These are phyloP conservation scores for Ustilago shanxiensis DNA, from an alignment of 1,284 basidiomycete species.

Conservation along the genomic window DNA sequence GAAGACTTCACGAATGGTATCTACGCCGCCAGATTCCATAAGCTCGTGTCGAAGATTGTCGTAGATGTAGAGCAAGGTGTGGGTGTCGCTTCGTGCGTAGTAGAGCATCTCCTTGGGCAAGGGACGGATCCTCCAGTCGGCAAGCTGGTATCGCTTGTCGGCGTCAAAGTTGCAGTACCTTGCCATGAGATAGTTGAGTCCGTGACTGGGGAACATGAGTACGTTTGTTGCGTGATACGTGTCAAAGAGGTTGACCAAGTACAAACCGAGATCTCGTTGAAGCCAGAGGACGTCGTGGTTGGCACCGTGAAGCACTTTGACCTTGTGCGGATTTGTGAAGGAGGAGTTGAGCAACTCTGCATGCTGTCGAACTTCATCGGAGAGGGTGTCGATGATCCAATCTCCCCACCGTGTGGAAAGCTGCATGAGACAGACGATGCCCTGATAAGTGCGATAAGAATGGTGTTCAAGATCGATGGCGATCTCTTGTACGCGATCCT, in stretches of 20 bases:
- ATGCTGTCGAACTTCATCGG: constrained; percentile 78
- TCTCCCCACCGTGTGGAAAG: constrained; percentile 83
- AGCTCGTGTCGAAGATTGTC: constrained; percentile 91
- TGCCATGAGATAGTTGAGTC: constrained; percentile 85
- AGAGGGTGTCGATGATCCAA: constrained; percentile 86
- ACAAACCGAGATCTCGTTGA: constrained; percentile 93
- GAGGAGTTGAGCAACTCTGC: constrained; percentile 77
- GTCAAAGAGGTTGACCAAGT: constrained; percentile 94
- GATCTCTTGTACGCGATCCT: constrained; percentile 77
- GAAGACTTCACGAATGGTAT: constrained; percentile 65
- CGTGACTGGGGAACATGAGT: constrained; percentile 79
- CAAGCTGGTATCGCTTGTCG: constrained; percentile 95
- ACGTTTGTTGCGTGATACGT: constrained; percentile 93
- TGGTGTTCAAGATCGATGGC: constrained; percentile 96
- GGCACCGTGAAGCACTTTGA: constrained; percentile 89
- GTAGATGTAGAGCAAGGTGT: constrained; percentile 92
- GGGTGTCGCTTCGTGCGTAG: constrained; percentile 95
- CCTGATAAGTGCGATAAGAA: constrained; percentile 83
- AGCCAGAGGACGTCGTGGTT: constrained; percentile 95
- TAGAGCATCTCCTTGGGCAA: constrained; percentile 87
- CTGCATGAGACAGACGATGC: constrained; percentile 92
- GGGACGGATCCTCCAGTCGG: constrained; percentile 95
- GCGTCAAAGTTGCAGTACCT: constrained; percentile 91
- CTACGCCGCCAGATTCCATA: constrained; percentile 72
- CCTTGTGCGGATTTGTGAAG: constrained; percentile 84